Evolutionary conservation across 805 yeast genomes (phyloP).

Genomic region (Yamadazyma scolyti): DNA sequence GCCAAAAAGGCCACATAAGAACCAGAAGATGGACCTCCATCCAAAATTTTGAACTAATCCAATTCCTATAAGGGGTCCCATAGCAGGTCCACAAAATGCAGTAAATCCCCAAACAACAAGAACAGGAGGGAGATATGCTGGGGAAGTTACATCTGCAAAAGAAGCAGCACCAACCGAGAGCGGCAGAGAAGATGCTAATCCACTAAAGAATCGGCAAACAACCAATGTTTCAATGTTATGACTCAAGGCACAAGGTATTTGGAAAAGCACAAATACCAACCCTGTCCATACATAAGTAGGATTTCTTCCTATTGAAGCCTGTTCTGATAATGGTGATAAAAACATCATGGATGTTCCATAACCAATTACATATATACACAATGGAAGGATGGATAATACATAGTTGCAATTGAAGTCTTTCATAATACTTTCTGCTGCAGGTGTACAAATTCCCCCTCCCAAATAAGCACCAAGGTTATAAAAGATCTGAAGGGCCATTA

Average conservation of each 20-base stretch:
- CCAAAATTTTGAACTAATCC: slow-evolving; percentile 10
- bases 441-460: slow-evolving; percentile 55
- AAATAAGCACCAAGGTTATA: slow-evolving; percentile 33
- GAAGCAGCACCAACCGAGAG: slow-evolving; percentile 58
- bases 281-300: slow-evolving; percentile 45
- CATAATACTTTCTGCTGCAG: slow-evolving; percentile 44
- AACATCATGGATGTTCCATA: slow-evolving; percentile 61
- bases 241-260: slow-evolving; percentile 53
- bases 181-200: slow-evolving; percentile 53
- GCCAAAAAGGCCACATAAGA: slow-evolving; percentile 29
- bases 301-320: slow-evolving; percentile 51
- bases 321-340: slow-evolving; percentile 57
- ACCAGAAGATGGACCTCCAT: slow-evolving; percentile 9
- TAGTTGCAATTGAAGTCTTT: slow-evolving; percentile 42
- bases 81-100: slow-evolving; percentile 51
- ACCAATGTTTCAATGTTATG: slow-evolving; percentile 48
- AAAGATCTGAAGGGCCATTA: slow-evolving; percentile 23
- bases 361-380: slow-evolving; percentile 55
- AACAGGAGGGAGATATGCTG: slow-evolving; percentile 42
- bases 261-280: slow-evolving; percentile 46
- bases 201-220: slow-evolving; percentile 49
- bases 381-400: slow-evolving; percentile 46
- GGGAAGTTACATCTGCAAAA: slow-evolving; percentile 43
- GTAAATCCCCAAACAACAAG: slow-evolving; percentile 54
- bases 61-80: slow-evolving; percentile 42